Base-by-base conservation (phyloP, 2,329 filamentous ascomycete species). In the Sarocladium oryzae region DNA sequence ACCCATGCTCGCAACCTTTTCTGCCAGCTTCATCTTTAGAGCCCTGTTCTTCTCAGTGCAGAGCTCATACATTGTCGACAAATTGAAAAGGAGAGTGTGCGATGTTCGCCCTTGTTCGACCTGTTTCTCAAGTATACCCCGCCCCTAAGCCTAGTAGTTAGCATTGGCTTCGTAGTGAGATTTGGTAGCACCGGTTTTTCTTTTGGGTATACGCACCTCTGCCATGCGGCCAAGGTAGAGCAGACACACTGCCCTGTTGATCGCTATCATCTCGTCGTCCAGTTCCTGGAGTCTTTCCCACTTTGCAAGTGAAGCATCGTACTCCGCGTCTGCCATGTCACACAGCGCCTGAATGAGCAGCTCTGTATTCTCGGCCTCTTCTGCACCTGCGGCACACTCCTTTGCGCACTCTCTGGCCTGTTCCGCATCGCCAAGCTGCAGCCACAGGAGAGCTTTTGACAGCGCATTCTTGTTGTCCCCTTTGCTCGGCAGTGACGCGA, bases 61-160 rank as follows among this genome's bases (percentile, higher is more conserved):
- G 7, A 97, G 76, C 68, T 97, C 93, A 64, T 95, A 97, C 60
- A 96, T 81, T 0, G 92, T 97, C 10, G 85, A 83, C 11, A 99
- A 69, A 64, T 97, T 97, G 69, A 96, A 95, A 0, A 95, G 79
- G 2, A 96, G 70, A 1, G 88, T 88, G 56, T 88, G 84, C 53
- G 92, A 96, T 0, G 82, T 79, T 36, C 81, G 73, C 1, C 83
- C 80, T 1, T 72, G 65, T 2, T 81, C 74, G 0, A 90, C 73
- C 10, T 95, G 69, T 0, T 70, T 68, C 60, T 92, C 85, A 2
- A 96, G 71, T 1, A 88, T 68, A 11, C 73, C 67, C 13, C 81
- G 81, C 1, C 88, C 86, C 76, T 88, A 13, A 9, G 1, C 2
- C 10, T 41, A 7, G 28, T n/a, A n/a, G n/a, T n/a, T n/a, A n/a